Base-by-base conservation (phyloP, 2,329 filamentous ascomycete species). In the Penicillium sp. region DNA sequence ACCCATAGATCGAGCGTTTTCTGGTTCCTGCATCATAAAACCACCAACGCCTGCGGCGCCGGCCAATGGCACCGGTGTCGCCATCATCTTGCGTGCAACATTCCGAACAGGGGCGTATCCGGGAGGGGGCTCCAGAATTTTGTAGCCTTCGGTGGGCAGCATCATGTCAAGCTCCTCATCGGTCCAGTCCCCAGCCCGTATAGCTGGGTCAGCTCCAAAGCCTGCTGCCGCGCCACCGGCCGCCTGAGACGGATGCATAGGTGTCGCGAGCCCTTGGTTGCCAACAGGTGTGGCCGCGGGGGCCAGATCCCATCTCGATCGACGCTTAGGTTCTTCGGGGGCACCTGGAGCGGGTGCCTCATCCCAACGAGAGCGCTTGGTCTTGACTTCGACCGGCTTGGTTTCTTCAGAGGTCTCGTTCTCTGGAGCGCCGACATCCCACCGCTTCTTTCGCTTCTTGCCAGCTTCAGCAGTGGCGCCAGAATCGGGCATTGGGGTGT, bases 1-100 rank as follows among this genome's bases (percentile, higher is more conserved):
- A 57, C 90, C 89, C 64, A 91, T 82, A 43, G 87, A 76, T 55
- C 89, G 82, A 50, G 84, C 83, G 64, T 87, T 90, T 58, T 94
- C 90, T 7, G 90, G 88, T 58, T 98, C 90, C 66, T 97, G 93
- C 83, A 96, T 95, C 85, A 95, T 93, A 73, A 97, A 98, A 2
- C 93, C 93, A 37, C 80, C 82, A 52, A 79, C 74, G 26, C 77
- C 77, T 39, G 80, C 82, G 25, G 86, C 77, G 45, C 72, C 74
- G 40, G 70, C 62, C 35, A 74, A 68, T n/a, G 88, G 82, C 11
- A 83, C 78, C 35, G 88, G 83, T 11, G 89, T 86, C 35, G 83
- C 79, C 72, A 84, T 82, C 38, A 88, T 72, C 65, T 88, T 88
- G 66, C 90, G 82, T 33, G 89, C 79, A 43, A 88, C 82, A 32